Conservation (phyloP, 2,329 filamentous ascomycete species). For the Botrytis elliptica region DNA sequence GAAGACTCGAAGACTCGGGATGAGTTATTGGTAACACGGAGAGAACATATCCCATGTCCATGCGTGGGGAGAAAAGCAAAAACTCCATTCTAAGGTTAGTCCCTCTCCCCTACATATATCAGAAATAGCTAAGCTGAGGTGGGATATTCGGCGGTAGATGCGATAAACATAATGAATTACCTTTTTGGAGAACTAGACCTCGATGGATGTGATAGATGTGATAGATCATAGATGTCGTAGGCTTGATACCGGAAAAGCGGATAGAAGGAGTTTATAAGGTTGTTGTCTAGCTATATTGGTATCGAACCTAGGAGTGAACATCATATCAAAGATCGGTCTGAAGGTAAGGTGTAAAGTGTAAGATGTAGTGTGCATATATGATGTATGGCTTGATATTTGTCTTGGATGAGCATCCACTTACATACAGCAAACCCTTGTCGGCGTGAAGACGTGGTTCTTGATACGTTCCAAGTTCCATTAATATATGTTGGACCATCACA, state of each 20-base stretch:
- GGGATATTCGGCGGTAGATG: slow-evolving; percentile 6
- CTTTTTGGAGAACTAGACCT: neutral
- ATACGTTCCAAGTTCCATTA: neutral
- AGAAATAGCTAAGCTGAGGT: neutral
- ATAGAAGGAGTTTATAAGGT: neutral
- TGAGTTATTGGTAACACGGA: neutral
- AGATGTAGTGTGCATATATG: neutral
- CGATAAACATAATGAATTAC: slow-evolving; percentile 13
- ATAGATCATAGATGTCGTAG: neutral
- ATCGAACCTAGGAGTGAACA: neutral
- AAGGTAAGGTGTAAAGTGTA: neutral
- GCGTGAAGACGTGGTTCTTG: neutral
- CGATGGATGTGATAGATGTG: neutral
- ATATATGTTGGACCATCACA: neutral
- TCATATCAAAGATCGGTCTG: slow-evolving; percentile 2
- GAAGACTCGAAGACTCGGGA: neutral
- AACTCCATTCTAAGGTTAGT: neutral
- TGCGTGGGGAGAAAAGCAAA: neutral
- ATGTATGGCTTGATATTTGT: neutral
- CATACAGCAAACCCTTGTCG: neutral
- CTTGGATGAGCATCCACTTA: neutral
- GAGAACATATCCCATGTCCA: neutral
- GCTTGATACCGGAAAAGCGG: neutral
- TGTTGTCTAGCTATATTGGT: neutral
- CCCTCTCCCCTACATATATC: neutral